Percentiles rank a stretch among this genome's conserved stretches.
Evolutionary conservation across 345 rosid species (phyloP).

Genomic region (Eucalyptus sideroxylon): DNA sequence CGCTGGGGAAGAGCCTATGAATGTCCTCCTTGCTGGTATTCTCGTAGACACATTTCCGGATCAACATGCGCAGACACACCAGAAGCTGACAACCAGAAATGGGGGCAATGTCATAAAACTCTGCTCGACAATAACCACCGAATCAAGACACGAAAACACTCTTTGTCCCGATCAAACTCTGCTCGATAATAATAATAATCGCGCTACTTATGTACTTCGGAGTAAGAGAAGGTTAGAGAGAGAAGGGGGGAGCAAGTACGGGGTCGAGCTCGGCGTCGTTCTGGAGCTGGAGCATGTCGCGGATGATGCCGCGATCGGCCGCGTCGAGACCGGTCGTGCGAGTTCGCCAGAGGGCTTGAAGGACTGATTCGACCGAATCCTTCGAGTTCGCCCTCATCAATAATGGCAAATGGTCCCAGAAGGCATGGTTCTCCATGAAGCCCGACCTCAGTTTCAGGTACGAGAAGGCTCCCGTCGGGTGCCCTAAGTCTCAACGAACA

Average conservation of each 20-base stretch:
- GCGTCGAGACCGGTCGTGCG: constrained; percentile 46
- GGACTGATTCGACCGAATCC: constrained; percentile 47
- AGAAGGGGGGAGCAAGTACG: neutral
- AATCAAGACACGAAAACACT: neutral
- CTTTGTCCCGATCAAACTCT: neutral
- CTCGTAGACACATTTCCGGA: constrained; percentile 39
- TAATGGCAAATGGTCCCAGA: constrained; percentile 50
- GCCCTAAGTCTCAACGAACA: neutral
- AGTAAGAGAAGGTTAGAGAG: neutral
- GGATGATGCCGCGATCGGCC: constrained; percentile 36
- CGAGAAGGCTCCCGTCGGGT: no score
- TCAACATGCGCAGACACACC: constrained; percentile 51
- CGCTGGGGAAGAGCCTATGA: constrained; percentile 37
- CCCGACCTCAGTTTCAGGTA: neutral
- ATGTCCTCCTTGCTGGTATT: constrained; percentile 39
- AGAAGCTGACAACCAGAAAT: constrained; percentile 25
- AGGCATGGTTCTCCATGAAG: neutral
- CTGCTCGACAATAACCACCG: neutral
- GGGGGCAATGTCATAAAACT: neutral
- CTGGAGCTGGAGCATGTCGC: constrained; percentile 43
- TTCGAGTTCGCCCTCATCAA: constrained; percentile 43
- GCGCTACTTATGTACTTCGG: neutral
- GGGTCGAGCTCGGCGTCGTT: constrained; percentile 61
- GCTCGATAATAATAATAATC: neutral
- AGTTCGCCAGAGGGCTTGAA: constrained; percentile 55